These are phyloP conservation scores for Spiromastix sp. DNA, from an alignment of 2,329 filamentous ascomycete species.

Conservation along the genomic window DNA sequence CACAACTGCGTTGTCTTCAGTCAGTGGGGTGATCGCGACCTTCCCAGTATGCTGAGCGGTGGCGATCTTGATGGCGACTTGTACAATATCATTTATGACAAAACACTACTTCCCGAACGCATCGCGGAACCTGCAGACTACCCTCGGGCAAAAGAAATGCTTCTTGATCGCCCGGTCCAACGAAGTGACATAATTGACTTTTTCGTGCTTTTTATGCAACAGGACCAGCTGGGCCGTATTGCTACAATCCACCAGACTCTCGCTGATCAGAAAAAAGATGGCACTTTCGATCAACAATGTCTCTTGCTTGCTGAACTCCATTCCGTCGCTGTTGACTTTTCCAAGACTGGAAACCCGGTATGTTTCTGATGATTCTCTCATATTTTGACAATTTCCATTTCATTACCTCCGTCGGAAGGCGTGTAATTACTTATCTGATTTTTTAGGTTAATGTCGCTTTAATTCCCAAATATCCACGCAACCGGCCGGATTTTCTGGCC, in stretches of 20 bases:
- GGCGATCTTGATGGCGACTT: constrained; percentile 78
- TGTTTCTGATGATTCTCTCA: too few species aligned
- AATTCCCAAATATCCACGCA: constrained; percentile 11
- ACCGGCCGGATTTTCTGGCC: constrained; percentile 46
- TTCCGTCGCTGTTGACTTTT: constrained; percentile 65
- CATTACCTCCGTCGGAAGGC: too few species aligned
- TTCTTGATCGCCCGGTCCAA: constrained; percentile 52
- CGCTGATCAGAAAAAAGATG: constrained; percentile 45
- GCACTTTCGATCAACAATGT: constrained; percentile 46
- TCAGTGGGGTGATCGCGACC: constrained; percentile 56
- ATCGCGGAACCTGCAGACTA: constrained; percentile 59
- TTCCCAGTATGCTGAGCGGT: constrained; percentile 68
- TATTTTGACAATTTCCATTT: too few species aligned
- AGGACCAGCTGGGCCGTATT: constrained; percentile 56
- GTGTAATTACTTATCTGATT: constrained; percentile 4
- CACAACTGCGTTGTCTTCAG: constrained; percentile 73
- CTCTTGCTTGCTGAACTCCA: constrained; percentile 50
- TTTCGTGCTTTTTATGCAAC: constrained; percentile 68
- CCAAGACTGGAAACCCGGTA: constrained; percentile 58
- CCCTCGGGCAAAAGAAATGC: constrained; percentile 43
- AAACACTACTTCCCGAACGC: constrained; percentile 33
- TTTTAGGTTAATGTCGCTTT: constrained; percentile 10
- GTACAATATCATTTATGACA: constrained; percentile 70
- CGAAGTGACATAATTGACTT: constrained; percentile 64
- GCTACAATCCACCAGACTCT: constrained; percentile 54